Evolutionary conservation across 2,329 filamentous ascomycete species (phyloP), one percentile per base, ranked within the genome.

Genomic region (Pezicula neosporulosa): DNA sequence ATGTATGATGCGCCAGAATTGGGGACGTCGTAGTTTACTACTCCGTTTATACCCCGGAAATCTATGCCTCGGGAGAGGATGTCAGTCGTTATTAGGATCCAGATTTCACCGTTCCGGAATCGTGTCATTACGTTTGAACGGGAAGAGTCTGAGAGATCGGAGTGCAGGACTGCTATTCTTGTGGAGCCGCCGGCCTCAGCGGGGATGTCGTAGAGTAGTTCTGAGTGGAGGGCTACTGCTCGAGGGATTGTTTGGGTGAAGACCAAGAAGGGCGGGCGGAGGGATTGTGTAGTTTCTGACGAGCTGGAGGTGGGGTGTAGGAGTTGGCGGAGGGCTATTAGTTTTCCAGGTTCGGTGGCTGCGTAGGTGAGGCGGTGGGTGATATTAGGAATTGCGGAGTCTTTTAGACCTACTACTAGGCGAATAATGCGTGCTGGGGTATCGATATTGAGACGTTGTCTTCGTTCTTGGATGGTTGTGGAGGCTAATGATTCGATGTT

Each of bases 1-100:
- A 99, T 88, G 66, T 99, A 99, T 1, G 84, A 85, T 0, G 92
- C 93, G 5, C 88, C 87, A 0, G 89, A 92, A n/a, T 86, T 90
- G 0, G 94, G 94, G 8, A 97, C 90, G 68, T 99, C 94, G 72
- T 97, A 99, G 71, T 97, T 99, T 47, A 99, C 89, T 0, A 99
- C 92, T 43, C 92, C 91, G 63, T 97, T 97, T 56, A 99, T 86
- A 46, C 94, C 94, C 8, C 89, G 85, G 73, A 99, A 97, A 70
- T 99, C 94, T 38, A 99, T 86, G 18, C 94, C 94, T 33, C 94
- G 88, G 15, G 92, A 88, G 10, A 99, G 77, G 7, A 99, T 81
- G 66, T 99, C 94, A 0, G 94, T 99, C 0, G 94, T 97, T 67
- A 99, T 94, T 35, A 99, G 78, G 6, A 97, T 85, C 94, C 94